These are phyloP conservation scores for Microsporum ferrugineum DNA, from an alignment of 2,329 filamentous ascomycete species.

Conservation along the genomic window DNA sequence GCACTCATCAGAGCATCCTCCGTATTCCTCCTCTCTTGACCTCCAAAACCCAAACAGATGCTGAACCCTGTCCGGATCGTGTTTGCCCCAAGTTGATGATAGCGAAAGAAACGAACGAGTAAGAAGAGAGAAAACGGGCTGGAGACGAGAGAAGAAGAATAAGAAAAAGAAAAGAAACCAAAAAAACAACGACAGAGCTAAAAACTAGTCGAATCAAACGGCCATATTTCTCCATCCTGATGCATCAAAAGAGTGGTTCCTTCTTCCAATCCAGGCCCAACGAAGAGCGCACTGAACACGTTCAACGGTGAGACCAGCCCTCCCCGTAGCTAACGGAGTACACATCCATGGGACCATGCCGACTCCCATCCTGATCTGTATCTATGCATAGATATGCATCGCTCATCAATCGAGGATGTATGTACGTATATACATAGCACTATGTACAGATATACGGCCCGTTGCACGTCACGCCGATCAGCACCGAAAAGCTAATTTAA, in stretches of 20 bases:
- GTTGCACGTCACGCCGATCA: slow-evolving; percentile 3
- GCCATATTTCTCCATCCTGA: background rate
- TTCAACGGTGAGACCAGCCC: background rate
- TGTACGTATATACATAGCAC: background rate
- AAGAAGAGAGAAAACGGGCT: background rate
- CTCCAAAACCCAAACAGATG: background rate
- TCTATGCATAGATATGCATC: background rate
- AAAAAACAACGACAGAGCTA: background rate
- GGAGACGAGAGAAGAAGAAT: background rate
- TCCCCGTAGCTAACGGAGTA: background rate
- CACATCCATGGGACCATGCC: background rate
- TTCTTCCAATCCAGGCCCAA: background rate
- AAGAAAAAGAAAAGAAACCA: background rate
- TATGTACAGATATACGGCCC: background rate
- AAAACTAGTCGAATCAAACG: background rate
- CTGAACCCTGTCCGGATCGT: background rate
- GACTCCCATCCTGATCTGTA: background rate
- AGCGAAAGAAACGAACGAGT: background rate
- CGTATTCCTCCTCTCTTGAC: background rate
- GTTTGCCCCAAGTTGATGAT: background rate
- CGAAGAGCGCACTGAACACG: background rate
- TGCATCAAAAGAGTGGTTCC: background rate
- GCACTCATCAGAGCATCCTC: background rate
- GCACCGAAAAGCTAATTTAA: slow-evolving; percentile 3
- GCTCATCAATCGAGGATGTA: background rate